Evolutionary conservation across 2,329 filamentous ascomycete genomes (phyloP).

Genomic region (Cladosporium sp.): DNA sequence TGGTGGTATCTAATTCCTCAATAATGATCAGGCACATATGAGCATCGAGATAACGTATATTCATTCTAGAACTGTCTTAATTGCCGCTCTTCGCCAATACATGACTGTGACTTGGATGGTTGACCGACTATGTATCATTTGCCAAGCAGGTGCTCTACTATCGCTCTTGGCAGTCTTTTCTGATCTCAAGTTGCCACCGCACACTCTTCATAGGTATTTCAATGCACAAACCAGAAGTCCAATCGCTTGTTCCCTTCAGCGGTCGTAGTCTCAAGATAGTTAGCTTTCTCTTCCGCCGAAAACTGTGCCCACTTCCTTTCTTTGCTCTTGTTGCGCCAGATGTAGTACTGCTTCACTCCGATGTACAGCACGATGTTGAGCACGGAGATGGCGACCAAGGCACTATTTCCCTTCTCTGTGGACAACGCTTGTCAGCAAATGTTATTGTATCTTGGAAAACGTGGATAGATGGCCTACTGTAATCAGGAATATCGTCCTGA

Average conservation of each 20-base stretch:
- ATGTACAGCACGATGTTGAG: neutral
- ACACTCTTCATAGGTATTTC: neutral
- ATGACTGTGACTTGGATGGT: too few species aligned
- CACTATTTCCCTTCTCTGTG: neutral
- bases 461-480: neutral
- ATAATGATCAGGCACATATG: neutral
- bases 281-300: constrained; percentile 47
- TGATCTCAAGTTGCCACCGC: neutral
- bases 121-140: too few species aligned
- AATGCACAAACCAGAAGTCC: constrained; percentile 30
- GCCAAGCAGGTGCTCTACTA: neutral
- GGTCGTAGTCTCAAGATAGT: constrained; percentile 45
- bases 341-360: constrained; percentile 23
- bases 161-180: neutral
- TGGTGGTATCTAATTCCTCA: neutral
- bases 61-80: neutral
- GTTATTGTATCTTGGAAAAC: neutral
- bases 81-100: too few species aligned
- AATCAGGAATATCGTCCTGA: constrained; percentile 1
- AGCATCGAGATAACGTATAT: neutral
- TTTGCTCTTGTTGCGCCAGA: constrained; percentile 28
- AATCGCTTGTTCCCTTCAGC: constrained; percentile 41
- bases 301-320: constrained; percentile 50
- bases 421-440: neutral
- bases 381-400: neutral